Evolutionary conservation across 345 rosid species (phyloP).

Genomic region (Camelina hispida): DNA sequence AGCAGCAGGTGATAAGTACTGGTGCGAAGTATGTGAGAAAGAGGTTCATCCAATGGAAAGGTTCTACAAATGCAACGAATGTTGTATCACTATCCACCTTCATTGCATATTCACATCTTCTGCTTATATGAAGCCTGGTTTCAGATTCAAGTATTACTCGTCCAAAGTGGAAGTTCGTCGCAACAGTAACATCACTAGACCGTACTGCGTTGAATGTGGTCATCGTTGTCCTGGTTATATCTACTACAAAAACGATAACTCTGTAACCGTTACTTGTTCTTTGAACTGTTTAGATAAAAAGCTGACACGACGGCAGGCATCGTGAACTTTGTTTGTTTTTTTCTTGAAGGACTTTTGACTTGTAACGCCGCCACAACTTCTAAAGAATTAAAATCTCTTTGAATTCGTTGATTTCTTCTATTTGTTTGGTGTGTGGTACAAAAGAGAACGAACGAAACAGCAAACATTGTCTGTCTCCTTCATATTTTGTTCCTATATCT

Average conservation of each 20-base stretch:
- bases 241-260: neutral
- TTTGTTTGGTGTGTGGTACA: too few species aligned
- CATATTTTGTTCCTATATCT: too few species aligned
- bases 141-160: neutral
- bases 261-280: too few species aligned
- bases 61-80: slow-evolving; percentile 8
- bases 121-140: slow-evolving; percentile 7
- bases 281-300: too few species aligned
- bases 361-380: too few species aligned
- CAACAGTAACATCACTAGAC: neutral
- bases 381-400: too few species aligned
- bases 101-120: neutral
- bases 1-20: neutral
- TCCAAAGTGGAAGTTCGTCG: neutral
- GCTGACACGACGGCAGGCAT: too few species aligned
- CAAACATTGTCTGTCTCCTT: too few species aligned
- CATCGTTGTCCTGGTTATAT: neutral
- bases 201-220: neutral
- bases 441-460: too few species aligned
- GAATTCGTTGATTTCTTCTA: too few species aligned
- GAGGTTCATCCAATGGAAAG: neutral
- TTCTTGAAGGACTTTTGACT: too few species aligned
- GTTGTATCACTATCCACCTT: slow-evolving; percentile 12
- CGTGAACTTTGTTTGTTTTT: too few species aligned
- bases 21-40: slow-evolving; percentile 23